Evolutionary conservation across 345 rosid genomes (phyloP), one percentile per base, ranked within the genome.

Genomic region (Acer negundo): DNA sequence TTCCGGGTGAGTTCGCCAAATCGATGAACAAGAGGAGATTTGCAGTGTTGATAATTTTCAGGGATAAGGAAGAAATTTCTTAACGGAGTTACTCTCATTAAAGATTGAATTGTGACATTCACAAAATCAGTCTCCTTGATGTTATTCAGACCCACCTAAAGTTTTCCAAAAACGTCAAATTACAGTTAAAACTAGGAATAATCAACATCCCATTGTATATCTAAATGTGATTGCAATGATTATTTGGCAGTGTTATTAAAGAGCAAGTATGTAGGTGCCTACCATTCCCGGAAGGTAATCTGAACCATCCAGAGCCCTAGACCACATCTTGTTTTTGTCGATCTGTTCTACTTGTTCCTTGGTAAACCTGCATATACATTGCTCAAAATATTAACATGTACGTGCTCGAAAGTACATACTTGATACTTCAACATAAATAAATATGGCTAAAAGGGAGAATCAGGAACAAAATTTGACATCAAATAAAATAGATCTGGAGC

Each of bases 221-320:
- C 42, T 19, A 66, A 67, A 61, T 15, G 51, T 6, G 2, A 62
- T 46, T 7, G 7, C 22, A 24, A 42, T 20, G 23, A 73, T 72
- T 46, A 26, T 74, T 66, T 46, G 42, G 58, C 22, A 68, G 35
- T 10, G 38, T 23, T 69, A 42, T 35, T 13, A n/a, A 56, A 49
- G 20, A 47, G 63, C 40, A 24, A 67, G 61, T n/a, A 67, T 7
- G 68, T 72, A 28, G 19, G 59, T 11, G 20, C 38, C 12, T 78
- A 93, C 97, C 98, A 96, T 96, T 87, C 99, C 99, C 0, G 99
- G 99, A 77, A 96, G 97, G 80, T 96, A 94, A 85, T 96, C 97
- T 46, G 99, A 94, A 74, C 99, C 99, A 85, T 94, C 99, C 78
- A 97, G 97, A 69, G 97, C 94, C 84, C 97, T 91, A 51, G 99